Percentiles rank a stretch among this genome's conserved stretches.
Evolutionary conservation across 2,329 filamentous ascomycete species (phyloP).

Genomic region (Alternaria triticina): DNA sequence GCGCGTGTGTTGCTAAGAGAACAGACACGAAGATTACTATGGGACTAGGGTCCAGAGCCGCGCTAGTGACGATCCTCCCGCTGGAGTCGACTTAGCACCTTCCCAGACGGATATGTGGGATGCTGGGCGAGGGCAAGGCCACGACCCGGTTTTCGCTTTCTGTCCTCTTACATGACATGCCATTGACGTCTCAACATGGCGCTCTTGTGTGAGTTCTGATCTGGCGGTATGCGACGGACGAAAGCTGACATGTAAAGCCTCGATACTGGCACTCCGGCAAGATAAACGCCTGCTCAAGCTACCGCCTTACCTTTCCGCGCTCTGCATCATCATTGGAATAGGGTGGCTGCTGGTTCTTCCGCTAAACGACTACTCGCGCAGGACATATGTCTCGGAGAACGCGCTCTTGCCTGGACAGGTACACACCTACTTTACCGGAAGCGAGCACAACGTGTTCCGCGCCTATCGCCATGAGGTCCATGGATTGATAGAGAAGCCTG

Average conservation of each 20-base stretch:
- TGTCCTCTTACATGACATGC: constrained; percentile 2
- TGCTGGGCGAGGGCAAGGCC: constrained; percentile 20
- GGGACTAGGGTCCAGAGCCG: constrained; percentile 21
- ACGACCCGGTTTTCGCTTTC: constrained; percentile 11
- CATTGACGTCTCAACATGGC: constrained; percentile 37
- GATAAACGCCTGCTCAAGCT: constrained; percentile 83
- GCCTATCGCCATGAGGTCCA: constrained; percentile 88
- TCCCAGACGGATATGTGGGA: constrained; percentile 17
- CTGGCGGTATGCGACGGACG: not conserved
- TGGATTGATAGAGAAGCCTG: constrained; percentile 57
- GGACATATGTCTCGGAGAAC: constrained; percentile 97
- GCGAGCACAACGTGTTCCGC: constrained; percentile 92
- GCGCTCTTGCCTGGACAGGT: constrained; percentile 94
- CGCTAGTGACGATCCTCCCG: constrained; percentile 24
- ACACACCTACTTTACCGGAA: constrained; percentile 96
- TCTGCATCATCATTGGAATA: constrained; percentile 84
- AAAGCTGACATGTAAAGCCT: constrained; percentile 47
- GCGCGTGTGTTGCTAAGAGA: constrained; percentile 17
- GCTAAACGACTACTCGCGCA: constrained; percentile 85
- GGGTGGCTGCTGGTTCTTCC: constrained; percentile 90
- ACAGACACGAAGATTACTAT: constrained; percentile 10
- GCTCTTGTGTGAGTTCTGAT: constrained; percentile 39
- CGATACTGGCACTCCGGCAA: constrained; percentile 73
- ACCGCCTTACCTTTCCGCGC: constrained; percentile 83
- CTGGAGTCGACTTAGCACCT: constrained; percentile 12